phyloP scores from a whole-genome alignment of 106 monocot genomes.

The Posidonia australis region DNA sequence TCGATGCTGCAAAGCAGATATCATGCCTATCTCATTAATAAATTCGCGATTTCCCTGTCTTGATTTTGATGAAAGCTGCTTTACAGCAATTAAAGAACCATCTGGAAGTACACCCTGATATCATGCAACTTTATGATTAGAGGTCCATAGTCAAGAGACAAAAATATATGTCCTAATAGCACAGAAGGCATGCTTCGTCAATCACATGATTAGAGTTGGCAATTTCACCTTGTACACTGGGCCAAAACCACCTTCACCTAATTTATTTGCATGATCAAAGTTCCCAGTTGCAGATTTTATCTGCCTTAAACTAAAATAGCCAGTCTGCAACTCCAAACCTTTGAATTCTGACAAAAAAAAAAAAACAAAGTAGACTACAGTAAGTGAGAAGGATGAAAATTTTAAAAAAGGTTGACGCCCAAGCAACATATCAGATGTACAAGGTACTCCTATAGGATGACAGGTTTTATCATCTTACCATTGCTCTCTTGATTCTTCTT shows the following conservation, averaged over 20 bases:
- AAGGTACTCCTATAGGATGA: no score
- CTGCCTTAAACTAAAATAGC: conserved; percentile 1
- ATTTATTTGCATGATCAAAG: conserved; percentile 7
- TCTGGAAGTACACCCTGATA: conserved; percentile 6
- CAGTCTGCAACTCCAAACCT: not conserved
- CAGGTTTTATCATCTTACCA: no score
- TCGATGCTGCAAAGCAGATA: conserved; percentile 9
- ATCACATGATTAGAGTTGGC: not conserved
- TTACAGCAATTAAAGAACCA: conserved; percentile 8
- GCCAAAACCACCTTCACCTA: conserved; percentile 9
- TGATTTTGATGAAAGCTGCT: no score
- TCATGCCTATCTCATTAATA: no score
- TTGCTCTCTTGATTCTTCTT: not conserved
- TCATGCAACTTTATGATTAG: not conserved
- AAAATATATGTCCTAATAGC: not conserved
- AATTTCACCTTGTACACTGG: conserved; percentile 5
- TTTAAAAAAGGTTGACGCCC: no score
- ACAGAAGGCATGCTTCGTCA: no score
- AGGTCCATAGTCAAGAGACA: no score
- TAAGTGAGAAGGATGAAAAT: no score
- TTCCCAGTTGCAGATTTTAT: no score
- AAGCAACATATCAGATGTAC: no score
- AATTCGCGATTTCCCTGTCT: no score
- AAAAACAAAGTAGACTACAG: not conserved
- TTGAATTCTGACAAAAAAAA: not conserved